Evolutionary conservation across 2,329 filamentous ascomycete species (phyloP), one percentile per base, ranked within the genome.

Genomic region (Pestalotiopsis fici): DNA sequence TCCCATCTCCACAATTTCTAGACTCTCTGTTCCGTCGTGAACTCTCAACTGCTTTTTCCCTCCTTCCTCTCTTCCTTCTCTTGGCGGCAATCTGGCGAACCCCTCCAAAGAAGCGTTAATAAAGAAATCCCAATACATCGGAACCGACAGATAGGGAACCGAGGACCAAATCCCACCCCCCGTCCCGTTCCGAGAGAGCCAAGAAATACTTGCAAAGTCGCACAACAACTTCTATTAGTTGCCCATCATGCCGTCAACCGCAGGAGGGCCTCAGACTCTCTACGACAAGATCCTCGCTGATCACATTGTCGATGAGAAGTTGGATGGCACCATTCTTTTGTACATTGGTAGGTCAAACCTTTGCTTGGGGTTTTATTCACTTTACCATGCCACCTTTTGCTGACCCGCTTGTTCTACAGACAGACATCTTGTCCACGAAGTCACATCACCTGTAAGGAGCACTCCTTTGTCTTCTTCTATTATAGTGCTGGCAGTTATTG

Each of bases 271-370:
- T 66, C 91, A 91, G 82, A 97, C 95, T 74, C 87, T 98, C 78
- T 98, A 98, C 84, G 95, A 98, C 87, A 98, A 98, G 90, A 95
- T 98, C 82, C 92, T 98, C 76, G 89, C 93, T 75, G 91, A 91
- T 83, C 96, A 99, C 81, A 91, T 98, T 76, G 95, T 99, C 78
- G 93, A 98, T 77, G 93, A 97, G 88, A 93, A 95, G 87, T 89
- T 94, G 66, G 95, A 98, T 82, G 95, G 95, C 82, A 98, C 95
- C 67, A 86, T 97, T 75, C 85, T 97, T 71, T 87, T 98, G 68
- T 98, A 98, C 80, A 98, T 98, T 78, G 94, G 94, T 94, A 85
- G 73, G 89, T 79, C 28, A 57, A 31, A 39, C n/a, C 13, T 23
- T 21, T 7, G 13, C 59, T 23, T 18, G 3, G 9, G 25, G 0